These are phyloP conservation scores for Kodamaea kaohsiungensis DNA, from an alignment of 805 yeast species.

Conservation along the genomic window DNA sequence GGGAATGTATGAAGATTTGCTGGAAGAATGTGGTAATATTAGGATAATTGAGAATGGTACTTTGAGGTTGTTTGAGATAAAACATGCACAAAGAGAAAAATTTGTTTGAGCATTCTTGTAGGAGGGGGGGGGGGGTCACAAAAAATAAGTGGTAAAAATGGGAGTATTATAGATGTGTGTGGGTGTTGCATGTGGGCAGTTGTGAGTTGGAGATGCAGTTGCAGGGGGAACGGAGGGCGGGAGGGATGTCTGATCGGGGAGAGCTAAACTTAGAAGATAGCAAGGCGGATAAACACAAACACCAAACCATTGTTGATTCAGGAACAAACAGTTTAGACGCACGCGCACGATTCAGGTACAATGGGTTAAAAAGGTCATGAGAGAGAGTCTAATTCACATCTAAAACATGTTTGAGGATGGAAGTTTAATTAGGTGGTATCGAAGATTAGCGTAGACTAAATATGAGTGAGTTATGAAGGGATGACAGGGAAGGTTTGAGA, in stretches of 20 bases:
- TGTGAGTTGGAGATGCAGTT: neutral
- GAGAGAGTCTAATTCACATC: neutral
- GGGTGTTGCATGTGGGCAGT: neutral
- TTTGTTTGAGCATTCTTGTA: neutral
- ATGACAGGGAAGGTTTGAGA: neutral
- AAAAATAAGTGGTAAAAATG: neutral
- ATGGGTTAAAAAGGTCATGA: neutral
- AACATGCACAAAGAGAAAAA: neutral
- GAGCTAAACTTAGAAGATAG: neutral
- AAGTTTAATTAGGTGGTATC: neutral
- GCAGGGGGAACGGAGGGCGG: neutral
- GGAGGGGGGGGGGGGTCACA: too few relatives aligned
- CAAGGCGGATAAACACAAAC: neutral
- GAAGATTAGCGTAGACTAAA: neutral
- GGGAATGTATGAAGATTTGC: neutral
- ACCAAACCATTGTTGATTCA: neutral
- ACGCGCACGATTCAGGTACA: neutral
- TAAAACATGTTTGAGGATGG: constrained; percentile 1
- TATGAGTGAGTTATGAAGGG: neutral
- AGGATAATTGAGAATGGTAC: neutral
- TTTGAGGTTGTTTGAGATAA: neutral
- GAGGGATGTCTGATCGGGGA: neutral
- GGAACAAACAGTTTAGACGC: neutral
- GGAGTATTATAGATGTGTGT: neutral
- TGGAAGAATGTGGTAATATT: neutral